These are phyloP conservation scores for Paraleonurus japonicus DNA, from an alignment of 257 asterid genomes.

Conservation along the genomic window DNA sequence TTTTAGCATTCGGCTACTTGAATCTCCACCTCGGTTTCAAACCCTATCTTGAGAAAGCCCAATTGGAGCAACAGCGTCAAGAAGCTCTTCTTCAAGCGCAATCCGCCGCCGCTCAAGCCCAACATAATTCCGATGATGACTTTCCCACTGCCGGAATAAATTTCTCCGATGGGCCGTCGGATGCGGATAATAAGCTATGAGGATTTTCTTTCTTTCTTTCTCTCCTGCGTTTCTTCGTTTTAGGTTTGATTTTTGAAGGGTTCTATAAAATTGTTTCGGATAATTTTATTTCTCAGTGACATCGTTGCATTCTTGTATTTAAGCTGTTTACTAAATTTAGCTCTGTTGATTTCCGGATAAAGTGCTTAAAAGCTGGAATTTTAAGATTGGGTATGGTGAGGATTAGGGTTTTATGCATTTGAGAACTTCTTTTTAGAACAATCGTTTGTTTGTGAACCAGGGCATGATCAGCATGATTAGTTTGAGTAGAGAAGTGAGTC, in stretches of 20 bases:
- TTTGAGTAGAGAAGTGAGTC: conserved; percentile 6
- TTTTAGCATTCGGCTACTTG: conserved; percentile 78
- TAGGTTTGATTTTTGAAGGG: conserved; percentile 6
- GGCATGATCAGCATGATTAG: background rate
- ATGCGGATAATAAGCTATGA: conserved; percentile 39
- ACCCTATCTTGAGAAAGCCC: conserved; percentile 72
- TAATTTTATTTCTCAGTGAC: background rate
- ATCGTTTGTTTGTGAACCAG: background rate
- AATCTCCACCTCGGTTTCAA: conserved; percentile 76
- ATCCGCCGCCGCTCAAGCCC: conserved; percentile 28
- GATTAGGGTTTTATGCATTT: background rate
- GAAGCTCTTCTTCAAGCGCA: conserved; percentile 39
- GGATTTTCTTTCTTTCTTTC: background rate
- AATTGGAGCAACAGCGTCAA: conserved; percentile 56
- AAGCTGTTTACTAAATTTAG: background rate
- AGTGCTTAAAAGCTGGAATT: background rate
- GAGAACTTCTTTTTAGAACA: background rate
- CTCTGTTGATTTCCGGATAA: background rate
- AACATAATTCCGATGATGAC: conserved; percentile 23
- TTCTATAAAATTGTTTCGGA: conserved; percentile 6
- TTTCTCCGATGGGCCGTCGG: conserved; percentile 28
- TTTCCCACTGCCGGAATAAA: conserved; percentile 19
- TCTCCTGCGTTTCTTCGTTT: background rate
- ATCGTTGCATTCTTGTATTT: conserved; percentile 4
- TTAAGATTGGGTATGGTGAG: background rate